Evolutionary conservation across 2,329 filamentous ascomycete species (phyloP).

Genomic region (Penicillium sp.): DNA sequence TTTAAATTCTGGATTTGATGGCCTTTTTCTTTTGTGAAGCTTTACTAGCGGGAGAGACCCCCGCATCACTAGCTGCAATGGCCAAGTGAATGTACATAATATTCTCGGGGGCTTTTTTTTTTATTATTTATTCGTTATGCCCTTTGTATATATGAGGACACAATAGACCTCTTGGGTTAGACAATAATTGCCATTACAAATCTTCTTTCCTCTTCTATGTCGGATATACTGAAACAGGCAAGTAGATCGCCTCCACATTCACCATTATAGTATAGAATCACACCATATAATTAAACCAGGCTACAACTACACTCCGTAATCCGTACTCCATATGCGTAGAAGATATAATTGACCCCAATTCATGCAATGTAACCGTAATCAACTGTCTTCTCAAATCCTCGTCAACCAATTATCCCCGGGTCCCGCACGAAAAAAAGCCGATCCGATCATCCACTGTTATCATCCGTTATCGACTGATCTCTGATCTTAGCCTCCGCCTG

Average conservation of each 20-base stretch:
- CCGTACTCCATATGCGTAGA: neutral
- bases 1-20: neutral
- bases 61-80: neutral
- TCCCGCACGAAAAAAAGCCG: neutral
- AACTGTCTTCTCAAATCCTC: too few species aligned
- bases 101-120: neutral
- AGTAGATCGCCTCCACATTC: slow-evolving; percentile 11
- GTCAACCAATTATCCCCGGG: neutral
- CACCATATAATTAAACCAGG: slow-evolving; percentile 17
- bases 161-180: slow-evolving; percentile 14
- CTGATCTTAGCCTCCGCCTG: slow-evolving; percentile 14
- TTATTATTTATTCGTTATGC: neutral
- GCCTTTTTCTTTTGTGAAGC: neutral
- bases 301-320: too few species aligned
- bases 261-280: slow-evolving; percentile 13
- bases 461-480: slow-evolving; percentile 24
- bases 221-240: slow-evolving; percentile 9
- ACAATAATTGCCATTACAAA: neutral
- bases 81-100: slow-evolving; percentile 15
- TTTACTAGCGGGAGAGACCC: neutral
- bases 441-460: slow-evolving; percentile 19
- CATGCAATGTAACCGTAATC: too few species aligned
- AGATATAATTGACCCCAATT: too few species aligned
- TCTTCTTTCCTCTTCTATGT: neutral
- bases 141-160: slow-evolving; percentile 9